Base-by-base conservation (phyloP, 2,329 filamentous ascomycete genomes). In the Fusarium torulosum region DNA sequence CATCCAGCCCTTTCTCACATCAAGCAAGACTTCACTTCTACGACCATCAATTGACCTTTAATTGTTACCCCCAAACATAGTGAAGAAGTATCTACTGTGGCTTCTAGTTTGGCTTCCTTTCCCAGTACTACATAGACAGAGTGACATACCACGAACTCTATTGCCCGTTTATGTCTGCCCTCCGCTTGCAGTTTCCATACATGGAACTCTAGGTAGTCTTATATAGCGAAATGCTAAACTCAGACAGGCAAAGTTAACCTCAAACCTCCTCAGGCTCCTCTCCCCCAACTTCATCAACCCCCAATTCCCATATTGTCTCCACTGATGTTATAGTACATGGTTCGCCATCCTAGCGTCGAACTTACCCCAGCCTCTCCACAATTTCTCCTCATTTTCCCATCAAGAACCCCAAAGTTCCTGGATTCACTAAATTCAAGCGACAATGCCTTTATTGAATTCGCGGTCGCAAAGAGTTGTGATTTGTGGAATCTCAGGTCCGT, bases 291-390 rank as follows among this genome's bases (percentile, higher is more conserved):
- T 44, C 5, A 7, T n/a, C 17, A 44, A 45, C 44, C 57, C 54
- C 57, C 41, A 61, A 60, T 4, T 37, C 50, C 33, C 27, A 25
- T 59, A 17, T 27, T 21, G 20, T 53, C 11, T 17, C 41, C 23
- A 61, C 35, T 59, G 38, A 60, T 15, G 29, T 43, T n/a, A 40
- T 37, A 38, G 15, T n/a, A 10, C 42, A 37, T 31, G 41, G 53
- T 21, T 46, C 10, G 20, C 23, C 21, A 44, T 49, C 43, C 33
- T 63, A 43, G 41, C 25, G 27, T 20, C 20, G 31, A 57, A 29
- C 21, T 51, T 63, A 63, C 60, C 51, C 60, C 60, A 37, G 21
- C 20, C 33, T 63, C 60, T 25, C 60, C 59, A 63, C 59, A 63
- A 25, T 47, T 33, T 63, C 60, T 49, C 51, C 59, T 51, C 60